phyloP scores from a whole-genome alignment of 805 yeast genomes.

The Ogataea paradorogensis region DNA sequence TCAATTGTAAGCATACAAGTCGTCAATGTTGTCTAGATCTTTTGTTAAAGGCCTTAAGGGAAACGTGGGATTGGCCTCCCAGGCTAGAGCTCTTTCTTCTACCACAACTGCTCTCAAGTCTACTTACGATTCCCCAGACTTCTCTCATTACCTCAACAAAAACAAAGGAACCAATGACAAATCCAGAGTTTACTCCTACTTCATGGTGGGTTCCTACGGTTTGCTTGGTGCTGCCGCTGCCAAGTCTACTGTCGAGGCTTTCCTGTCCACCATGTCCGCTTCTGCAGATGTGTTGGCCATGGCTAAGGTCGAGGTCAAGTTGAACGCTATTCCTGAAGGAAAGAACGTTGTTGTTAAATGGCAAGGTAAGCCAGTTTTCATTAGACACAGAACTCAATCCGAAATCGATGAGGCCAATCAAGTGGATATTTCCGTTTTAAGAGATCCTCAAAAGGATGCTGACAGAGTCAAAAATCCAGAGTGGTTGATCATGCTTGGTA shows the following conservation, averaged over 20 bases:
- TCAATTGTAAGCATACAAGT: constrained; percentile 8
- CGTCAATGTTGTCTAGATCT: constrained; percentile 32
- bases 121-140: constrained; percentile 89
- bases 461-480: constrained; percentile 96
- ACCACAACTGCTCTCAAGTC: constrained; percentile 57
- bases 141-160: constrained; percentile 72
- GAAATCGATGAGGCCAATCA: constrained; percentile 94
- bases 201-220: constrained; percentile 97
- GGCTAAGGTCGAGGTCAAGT: constrained; percentile 98
- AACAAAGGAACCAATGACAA: constrained; percentile 63
- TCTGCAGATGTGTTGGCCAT: constrained; percentile 98
- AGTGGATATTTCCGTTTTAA: constrained; percentile 71
- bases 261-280: constrained; percentile 91
- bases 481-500: constrained; percentile 99
- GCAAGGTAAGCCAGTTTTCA: constrained; percentile 99
- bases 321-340: constrained; percentile 92
- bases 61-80: constrained; percentile 28
- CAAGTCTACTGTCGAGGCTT: constrained; percentile 91
- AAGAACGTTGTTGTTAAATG: constrained; percentile 97
- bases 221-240: constrained; percentile 90
- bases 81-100: constrained; percentile 50
- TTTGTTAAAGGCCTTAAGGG: constrained; percentile 29
- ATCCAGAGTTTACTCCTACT: constrained; percentile 85
- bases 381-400: constrained; percentile 93
- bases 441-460: constrained; percentile 92